These are phyloP conservation scores for Oemleria cerasiformis DNA, from an alignment of 306 rosid species.

Conservation along the genomic window DNA sequence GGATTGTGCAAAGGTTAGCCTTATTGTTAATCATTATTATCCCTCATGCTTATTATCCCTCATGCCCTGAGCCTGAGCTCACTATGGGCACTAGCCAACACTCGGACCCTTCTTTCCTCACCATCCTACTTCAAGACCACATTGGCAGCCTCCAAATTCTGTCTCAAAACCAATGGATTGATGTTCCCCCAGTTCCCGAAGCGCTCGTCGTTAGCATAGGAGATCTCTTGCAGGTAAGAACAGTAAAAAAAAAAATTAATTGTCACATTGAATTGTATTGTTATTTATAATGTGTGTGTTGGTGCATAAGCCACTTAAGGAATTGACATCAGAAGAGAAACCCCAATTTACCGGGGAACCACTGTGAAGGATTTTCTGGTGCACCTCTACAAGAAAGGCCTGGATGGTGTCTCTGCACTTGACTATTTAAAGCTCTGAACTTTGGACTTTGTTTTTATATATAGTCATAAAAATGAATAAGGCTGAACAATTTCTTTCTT, in stretches of 20 bases:
- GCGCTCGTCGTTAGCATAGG: constrained; percentile 41
- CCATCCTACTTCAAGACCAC: constrained; percentile 38
- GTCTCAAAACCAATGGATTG: constrained; percentile 34
- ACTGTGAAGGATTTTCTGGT: not conserved
- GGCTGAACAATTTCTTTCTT: too few species aligned
- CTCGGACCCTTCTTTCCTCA: constrained; percentile 26
- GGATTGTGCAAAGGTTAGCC: constrained; percentile 26
- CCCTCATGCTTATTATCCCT: too few species aligned
- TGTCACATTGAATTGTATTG: too few species aligned
- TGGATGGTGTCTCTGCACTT: not conserved
- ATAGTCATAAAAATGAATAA: too few species aligned
- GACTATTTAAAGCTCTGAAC: constrained; percentile 25
- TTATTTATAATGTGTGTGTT: not conserved
- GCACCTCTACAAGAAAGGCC: not conserved
- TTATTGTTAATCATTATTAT: constrained; percentile 20
- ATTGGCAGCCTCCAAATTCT: constrained; percentile 39
- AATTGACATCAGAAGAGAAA: constrained; percentile 12
- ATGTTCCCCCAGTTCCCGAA: constrained; percentile 28
- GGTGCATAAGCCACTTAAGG: constrained; percentile 4
- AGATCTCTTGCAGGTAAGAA: constrained; percentile 31
- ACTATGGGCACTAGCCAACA: constrained; percentile 33
- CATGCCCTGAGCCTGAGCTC: constrained; percentile 41
- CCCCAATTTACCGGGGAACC: constrained; percentile 4
- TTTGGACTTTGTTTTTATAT: too few species aligned
- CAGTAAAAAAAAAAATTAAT: too few species aligned